Evolutionary conservation across 2,329 filamentous ascomycete genomes (phyloP).

Genomic region (Hypoxylon sp.): DNA sequence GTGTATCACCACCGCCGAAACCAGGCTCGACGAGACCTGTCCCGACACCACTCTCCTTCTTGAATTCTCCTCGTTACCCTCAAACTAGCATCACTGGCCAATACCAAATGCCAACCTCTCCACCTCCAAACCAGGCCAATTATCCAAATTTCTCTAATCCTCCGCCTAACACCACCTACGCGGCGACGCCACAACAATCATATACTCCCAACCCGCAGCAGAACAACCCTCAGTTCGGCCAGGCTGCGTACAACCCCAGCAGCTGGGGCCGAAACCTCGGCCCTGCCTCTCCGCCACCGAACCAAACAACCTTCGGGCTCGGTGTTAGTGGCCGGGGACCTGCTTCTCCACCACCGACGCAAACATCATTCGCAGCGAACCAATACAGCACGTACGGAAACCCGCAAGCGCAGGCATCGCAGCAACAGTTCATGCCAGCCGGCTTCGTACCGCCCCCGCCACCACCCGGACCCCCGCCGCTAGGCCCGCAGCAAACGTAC

Average conservation of each 20-base stretch:
- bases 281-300: conserved; percentile 56
- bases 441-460: conserved; percentile 71
- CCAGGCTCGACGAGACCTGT: conserved; percentile 51
- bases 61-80: conserved; percentile 59
- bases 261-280: conserved; percentile 66
- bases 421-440: conserved; percentile 61
- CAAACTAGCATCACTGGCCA: conserved; percentile 64
- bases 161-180: conserved; percentile 46
- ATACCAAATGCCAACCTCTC: conserved; percentile 66
- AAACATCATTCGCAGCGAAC: conserved; percentile 53
- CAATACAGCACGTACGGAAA: conserved; percentile 58
- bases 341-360: conserved; percentile 65
- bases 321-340: conserved; percentile 48
- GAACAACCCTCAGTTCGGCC: conserved; percentile 57
- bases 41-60: conserved; percentile 59
- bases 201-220: conserved; percentile 48
- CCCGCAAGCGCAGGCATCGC: conserved; percentile 52
- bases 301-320: conserved; percentile 49
- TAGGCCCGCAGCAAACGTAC: conserved; percentile 69
- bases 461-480: conserved; percentile 68
- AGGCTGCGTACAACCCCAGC: conserved; percentile 64
- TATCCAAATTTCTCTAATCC: conserved; percentile 57
- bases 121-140: conserved; percentile 59
- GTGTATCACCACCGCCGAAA: conserved; percentile 52
- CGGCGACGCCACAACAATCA: conserved; percentile 44